Evolutionary conservation across 768 basidiomycete species (phyloP).

Genomic region (Galerina sulciceps): DNA sequence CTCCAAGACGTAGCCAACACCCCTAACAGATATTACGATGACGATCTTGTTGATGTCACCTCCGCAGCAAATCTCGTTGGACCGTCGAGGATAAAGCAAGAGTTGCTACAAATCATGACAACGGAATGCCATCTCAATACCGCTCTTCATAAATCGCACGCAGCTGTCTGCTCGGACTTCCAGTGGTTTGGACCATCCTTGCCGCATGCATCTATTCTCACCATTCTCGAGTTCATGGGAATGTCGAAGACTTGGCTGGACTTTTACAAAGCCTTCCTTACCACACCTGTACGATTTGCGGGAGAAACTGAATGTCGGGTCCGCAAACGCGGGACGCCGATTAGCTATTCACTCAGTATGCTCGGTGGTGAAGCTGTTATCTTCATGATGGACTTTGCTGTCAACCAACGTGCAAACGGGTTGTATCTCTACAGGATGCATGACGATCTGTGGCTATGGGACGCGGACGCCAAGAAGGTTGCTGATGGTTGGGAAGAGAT

Average conservation of each 20-base stretch:
- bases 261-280: constrained; percentile 38
- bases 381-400: constrained; percentile 51
- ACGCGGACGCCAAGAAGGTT: constrained; percentile 33
- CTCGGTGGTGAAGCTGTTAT: constrained; percentile 45
- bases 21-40: too few relatives aligned
- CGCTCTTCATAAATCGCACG: constrained; percentile 35
- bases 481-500: constrained; percentile 44
- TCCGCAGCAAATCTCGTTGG: too few relatives aligned
- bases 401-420: constrained; percentile 44
- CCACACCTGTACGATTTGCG: constrained; percentile 34
- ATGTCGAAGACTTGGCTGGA: constrained; percentile 27
- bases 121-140: constrained; percentile 45
- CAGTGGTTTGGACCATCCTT: constrained; percentile 52
- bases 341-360: constrained; percentile 42
- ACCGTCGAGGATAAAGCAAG: constrained; percentile 32
- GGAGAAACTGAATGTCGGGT: constrained; percentile 34
- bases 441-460: constrained; percentile 51
- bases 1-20: too few relatives aligned
- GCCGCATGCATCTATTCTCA: constrained; percentile 43
- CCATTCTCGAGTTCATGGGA: constrained; percentile 42
- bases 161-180: constrained; percentile 44
- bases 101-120: constrained; percentile 42
- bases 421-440: constrained; percentile 48
- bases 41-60: too few relatives aligned
- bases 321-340: constrained; percentile 45